phyloP scores from a whole-genome alignment of 768 basidiomycete genomes.

The Russula dissimulans region DNA sequence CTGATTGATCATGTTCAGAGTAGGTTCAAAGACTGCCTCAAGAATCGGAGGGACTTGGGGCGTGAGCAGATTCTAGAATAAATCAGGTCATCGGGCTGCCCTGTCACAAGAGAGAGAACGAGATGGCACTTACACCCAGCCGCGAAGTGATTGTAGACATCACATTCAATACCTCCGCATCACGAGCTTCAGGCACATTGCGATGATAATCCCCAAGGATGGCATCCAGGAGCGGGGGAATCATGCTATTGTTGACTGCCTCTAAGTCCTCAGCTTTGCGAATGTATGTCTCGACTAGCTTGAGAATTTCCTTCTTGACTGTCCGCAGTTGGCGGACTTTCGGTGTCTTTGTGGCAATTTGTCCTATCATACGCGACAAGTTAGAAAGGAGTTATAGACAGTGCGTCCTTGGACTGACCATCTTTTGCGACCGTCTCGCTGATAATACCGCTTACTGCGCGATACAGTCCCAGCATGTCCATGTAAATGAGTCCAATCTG shows the following conservation, averaged over 20 bases:
- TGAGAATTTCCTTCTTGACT: constrained; percentile 97
- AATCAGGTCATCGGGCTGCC: constrained; percentile 14
- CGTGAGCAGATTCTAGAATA: constrained; percentile 62
- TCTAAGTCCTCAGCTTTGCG: constrained; percentile 96
- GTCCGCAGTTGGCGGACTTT: constrained; percentile 91
- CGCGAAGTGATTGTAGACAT: constrained; percentile 90
- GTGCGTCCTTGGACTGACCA: constrained; percentile 36
- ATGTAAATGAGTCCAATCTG: constrained; percentile 93
- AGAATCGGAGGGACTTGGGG: constrained; percentile 92
- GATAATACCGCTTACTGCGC: constrained; percentile 93
- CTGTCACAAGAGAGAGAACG: not conserved
- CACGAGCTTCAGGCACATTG: constrained; percentile 87
- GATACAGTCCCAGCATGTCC: constrained; percentile 97
- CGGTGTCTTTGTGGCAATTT: constrained; percentile 92
- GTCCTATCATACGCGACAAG: constrained; percentile 38
- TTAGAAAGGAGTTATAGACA: not conserved
- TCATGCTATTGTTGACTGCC: constrained; percentile 81
- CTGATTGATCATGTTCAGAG: constrained; percentile 97
- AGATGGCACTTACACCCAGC: constrained; percentile 59
- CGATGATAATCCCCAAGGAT: constrained; percentile 96
- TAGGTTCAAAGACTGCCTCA: constrained; percentile 96
- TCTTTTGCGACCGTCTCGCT: constrained; percentile 85
- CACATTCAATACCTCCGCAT: constrained; percentile 94
- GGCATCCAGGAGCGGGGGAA: constrained; percentile 91
- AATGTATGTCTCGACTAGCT: constrained; percentile 96